Evolutionary conservation across 2,329 filamentous ascomycete genomes (phyloP).

Genomic region (Cladosporium colombiae): DNA sequence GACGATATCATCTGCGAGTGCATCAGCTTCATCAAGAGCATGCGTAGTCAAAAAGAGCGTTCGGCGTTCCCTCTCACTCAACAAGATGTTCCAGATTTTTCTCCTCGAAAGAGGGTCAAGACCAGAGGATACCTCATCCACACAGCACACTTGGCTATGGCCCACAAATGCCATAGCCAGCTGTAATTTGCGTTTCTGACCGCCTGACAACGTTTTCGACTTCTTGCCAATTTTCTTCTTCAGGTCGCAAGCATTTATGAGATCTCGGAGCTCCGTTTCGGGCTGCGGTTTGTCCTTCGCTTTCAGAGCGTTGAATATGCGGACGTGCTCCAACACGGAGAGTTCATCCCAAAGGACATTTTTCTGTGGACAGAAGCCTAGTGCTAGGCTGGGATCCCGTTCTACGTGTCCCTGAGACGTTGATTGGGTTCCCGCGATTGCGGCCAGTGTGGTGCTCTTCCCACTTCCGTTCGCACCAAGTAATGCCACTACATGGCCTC

Average conservation of each 20-base stretch:
- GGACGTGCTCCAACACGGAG: constrained; percentile 79
- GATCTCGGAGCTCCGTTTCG: constrained; percentile 58
- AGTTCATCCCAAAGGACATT: constrained; percentile 90
- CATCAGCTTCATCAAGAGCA: constrained; percentile 86
- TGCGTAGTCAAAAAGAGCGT: constrained; percentile 87
- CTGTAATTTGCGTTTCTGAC: constrained; percentile 86
- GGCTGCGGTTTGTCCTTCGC: constrained; percentile 58
- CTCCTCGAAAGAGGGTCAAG: constrained; percentile 80
- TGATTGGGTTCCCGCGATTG: constrained; percentile 77
- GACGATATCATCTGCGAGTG: constrained; percentile 81
- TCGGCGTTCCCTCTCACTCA: constrained; percentile 74
- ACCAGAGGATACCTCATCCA: constrained; percentile 85
- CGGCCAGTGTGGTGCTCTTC: constrained; percentile 84
- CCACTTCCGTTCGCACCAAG: constrained; percentile 86
- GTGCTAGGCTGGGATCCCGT: constrained; percentile 72
- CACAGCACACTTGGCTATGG: constrained; percentile 74
- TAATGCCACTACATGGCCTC: constrained; percentile 78
- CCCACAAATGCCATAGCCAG: constrained; percentile 91
- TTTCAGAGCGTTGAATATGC: constrained; percentile 80
- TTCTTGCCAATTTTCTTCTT: constrained; percentile 68
- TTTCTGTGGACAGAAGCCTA: constrained; percentile 86
- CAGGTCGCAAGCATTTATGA: constrained; percentile 72
- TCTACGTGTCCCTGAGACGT: constrained; percentile 73
- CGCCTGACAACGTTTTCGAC: constrained; percentile 77
- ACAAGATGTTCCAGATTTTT: constrained; percentile 89